Percentiles rank a stretch among this genome's conserved stretches.
Evolutionary conservation across 129 eudicot genomes (phyloP).

Genomic region (Centella asiatica): DNA sequence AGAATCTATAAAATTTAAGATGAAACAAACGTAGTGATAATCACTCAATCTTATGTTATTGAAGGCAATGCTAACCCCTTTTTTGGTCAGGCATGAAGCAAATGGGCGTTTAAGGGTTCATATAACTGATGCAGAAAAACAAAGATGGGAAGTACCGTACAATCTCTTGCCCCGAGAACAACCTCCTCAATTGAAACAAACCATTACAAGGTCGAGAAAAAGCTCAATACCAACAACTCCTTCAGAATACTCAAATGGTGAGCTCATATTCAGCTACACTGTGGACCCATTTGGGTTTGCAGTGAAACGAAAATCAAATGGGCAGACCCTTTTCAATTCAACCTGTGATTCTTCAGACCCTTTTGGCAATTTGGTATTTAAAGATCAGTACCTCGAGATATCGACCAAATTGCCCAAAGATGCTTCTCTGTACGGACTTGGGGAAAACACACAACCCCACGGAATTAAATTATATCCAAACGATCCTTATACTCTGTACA

Average conservation of each 20-base stretch:
- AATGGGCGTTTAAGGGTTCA: constrained; percentile 69
- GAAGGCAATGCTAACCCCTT: background rate
- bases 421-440: constrained; percentile 80
- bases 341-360: constrained; percentile 38
- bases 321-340: constrained; percentile 67
- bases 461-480: constrained; percentile 76
- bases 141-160: constrained; percentile 95
- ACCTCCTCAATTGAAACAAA: constrained; percentile 42
- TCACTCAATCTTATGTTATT: too few species aligned
- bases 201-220: constrained; percentile 30
- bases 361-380: constrained; percentile 53
- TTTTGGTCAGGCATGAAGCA: constrained; percentile 86
- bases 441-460: constrained; percentile 88
- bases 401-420: constrained; percentile 63
- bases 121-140: constrained; percentile 73
- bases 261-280: constrained; percentile 52
- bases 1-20: too few species aligned
- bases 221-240: constrained; percentile 20
- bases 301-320: constrained; percentile 63
- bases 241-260: constrained; percentile 33
- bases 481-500: constrained; percentile 80
- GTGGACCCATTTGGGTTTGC: constrained; percentile 70
- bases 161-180: constrained; percentile 61
- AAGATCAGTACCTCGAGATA: constrained; percentile 84
- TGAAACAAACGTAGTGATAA: too few species aligned